These are phyloP conservation scores for Penicillium cosmopolitanum DNA, from an alignment of 495 filamentous ascomycete species.

Conservation along the genomic window DNA sequence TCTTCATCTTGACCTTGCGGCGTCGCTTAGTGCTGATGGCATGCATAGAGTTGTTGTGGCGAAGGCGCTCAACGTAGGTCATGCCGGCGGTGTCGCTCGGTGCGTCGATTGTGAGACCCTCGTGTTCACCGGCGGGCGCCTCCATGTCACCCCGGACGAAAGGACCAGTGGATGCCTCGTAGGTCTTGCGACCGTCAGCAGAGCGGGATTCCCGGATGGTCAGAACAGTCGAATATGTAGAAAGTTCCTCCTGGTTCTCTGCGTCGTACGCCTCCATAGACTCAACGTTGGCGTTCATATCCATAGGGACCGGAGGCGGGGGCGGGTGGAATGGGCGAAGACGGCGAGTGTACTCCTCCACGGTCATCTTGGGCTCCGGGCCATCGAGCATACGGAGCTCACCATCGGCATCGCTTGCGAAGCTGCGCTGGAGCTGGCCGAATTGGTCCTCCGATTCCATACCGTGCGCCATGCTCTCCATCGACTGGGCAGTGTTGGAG, in stretches of 20 bases:
- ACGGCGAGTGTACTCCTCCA: conserved; percentile 58
- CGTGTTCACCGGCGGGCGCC: conserved; percentile 31
- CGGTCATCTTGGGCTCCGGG: conserved; percentile 44
- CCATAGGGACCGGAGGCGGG: conserved; percentile 66
- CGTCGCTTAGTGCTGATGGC: conserved; percentile 87
- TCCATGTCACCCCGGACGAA: conserved; percentile 45
- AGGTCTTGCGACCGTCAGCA: conserved; percentile 67
- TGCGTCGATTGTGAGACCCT: conserved; percentile 39
- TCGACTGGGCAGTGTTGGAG: conserved; percentile 67
- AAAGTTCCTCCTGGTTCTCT: conserved; percentile 42
- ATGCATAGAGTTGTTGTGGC: conserved; percentile 48
- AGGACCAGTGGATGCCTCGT: conserved; percentile 52
- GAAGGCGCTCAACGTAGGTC: conserved; percentile 47
- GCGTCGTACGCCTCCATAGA: conserved; percentile 26
- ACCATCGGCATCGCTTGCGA: conserved; percentile 47
- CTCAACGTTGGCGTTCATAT: conserved; percentile 28
- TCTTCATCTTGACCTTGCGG: conserved; percentile 97
- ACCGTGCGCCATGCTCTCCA: conserved; percentile 63
- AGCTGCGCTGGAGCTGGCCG: conserved; percentile 50
- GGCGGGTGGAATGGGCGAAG: conserved; percentile 80
- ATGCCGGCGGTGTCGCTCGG: conserved; percentile 34
- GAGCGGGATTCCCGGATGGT: conserved; percentile 79
- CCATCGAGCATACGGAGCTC: conserved; percentile 53
- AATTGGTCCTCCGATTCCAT: conserved; percentile 53
- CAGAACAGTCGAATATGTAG: conserved; percentile 75